Evolutionary conservation across 2,329 filamentous ascomycete genomes (phyloP).

Genomic region (Dactylonectria estremocensis): DNA sequence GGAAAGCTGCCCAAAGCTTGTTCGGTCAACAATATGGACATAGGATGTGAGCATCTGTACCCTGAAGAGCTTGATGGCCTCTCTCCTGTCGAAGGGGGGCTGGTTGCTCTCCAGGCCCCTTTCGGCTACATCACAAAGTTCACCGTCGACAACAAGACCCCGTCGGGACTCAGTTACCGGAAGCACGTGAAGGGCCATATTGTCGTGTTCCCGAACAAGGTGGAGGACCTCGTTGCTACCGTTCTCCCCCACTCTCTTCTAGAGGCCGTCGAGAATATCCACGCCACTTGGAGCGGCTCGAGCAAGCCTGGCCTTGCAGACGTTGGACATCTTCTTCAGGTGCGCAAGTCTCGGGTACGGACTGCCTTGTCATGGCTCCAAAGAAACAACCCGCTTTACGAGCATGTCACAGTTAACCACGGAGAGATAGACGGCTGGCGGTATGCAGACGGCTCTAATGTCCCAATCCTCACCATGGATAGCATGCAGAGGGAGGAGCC

Average conservation of each 20-base stretch:
- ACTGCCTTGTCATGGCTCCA: slow-evolving; percentile 17
- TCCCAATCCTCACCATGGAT: too few species aligned
- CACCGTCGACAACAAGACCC: slow-evolving; percentile 20
- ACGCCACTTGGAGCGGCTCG: too few species aligned
- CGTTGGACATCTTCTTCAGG: slow-evolving; percentile 19
- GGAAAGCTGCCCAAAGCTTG: too few species aligned
- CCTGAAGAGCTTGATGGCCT: too few species aligned
- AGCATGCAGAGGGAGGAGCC: too few species aligned
- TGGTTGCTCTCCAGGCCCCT: too few species aligned
- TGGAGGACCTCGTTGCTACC: slow-evolving; percentile 27
- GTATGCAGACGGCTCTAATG: too few species aligned
- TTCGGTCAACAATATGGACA: too few species aligned
- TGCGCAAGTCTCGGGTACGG: slow-evolving; percentile 11
- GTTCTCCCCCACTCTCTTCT: slow-evolving; percentile 31
- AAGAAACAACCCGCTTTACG: slow-evolving; percentile 21
- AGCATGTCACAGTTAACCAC: slow-evolving; percentile 10
- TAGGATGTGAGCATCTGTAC: too few species aligned
- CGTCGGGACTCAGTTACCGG: slow-evolving; percentile 18
- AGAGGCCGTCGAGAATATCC: slow-evolving; percentile 24
- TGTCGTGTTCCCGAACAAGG: slow-evolving; percentile 29
- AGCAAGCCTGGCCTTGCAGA: slow-evolving; percentile 10
- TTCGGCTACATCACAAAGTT: too few species aligned
- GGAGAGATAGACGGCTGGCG: too few species aligned
- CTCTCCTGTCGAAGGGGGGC: too few species aligned
- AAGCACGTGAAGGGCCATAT: slow-evolving; percentile 31